These are phyloP conservation scores for Hypholoma fasciculare DNA, from an alignment of 768 basidiomycete genomes.

Conservation along the genomic window DNA sequence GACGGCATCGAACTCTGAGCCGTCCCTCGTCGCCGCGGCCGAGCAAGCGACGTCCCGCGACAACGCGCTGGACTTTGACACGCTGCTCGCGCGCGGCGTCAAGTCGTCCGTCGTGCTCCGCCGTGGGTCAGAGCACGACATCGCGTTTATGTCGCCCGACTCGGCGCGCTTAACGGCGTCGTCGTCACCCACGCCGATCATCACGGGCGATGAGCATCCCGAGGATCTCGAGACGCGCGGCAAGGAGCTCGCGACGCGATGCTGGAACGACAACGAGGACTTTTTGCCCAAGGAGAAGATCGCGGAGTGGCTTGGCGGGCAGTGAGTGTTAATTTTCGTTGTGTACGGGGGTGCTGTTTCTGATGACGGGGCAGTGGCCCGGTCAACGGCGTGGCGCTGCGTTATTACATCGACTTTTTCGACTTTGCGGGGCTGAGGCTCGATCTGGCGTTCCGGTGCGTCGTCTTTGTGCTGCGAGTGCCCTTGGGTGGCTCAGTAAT, in stretches of 20 bases:
- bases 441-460: conserved; percentile 87
- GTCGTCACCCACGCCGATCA: conserved; percentile 38
- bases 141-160: conserved; percentile 45
- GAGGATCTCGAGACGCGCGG: conserved; percentile 64
- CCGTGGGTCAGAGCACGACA: conserved; percentile 51
- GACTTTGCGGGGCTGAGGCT: conserved; percentile 83
- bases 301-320: conserved; percentile 93
- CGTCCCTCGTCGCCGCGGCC: conserved; percentile 67
- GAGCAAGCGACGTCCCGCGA: conserved; percentile 33
- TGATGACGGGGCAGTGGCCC: conserved; percentile 48
- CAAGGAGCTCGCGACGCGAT: conserved; percentile 71
- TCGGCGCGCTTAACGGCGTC: conserved; percentile 47
- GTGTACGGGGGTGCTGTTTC: background rate
- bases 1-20: conserved; percentile 78
- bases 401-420: conserved; percentile 84
- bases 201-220: conserved; percentile 42
- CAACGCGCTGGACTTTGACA: conserved; percentile 23
- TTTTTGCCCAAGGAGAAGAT: conserved; percentile 90
- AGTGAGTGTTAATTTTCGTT: conserved; percentile 55
- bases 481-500: conserved; percentile 1
- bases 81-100: conserved; percentile 1
- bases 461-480: conserved; percentile 3
- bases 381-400: conserved; percentile 74
- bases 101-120: background rate
- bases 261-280: conserved; percentile 84